Evolutionary conservation across 2,329 filamentous ascomycete genomes (phyloP).

Genomic region (Alternaria ethzedia): DNA sequence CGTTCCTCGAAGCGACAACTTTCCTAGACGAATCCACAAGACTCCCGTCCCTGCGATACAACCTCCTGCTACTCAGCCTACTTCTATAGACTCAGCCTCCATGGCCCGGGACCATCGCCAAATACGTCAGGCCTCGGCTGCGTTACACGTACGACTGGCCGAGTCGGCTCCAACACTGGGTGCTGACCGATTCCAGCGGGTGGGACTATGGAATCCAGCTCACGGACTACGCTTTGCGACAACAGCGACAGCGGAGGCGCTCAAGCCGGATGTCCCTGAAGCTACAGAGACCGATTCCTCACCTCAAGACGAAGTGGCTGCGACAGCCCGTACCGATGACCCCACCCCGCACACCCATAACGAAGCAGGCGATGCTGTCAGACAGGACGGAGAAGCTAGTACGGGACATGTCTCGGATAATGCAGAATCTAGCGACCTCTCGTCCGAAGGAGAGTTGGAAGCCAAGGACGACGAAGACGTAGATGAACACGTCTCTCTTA

Average conservation of each 20-base stretch:
- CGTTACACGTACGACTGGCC: conserved; percentile 1
- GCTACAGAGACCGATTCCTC: background rate
- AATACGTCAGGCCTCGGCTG: background rate
- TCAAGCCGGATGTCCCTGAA: background rate
- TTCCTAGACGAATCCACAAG: background rate
- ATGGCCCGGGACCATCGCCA: background rate
- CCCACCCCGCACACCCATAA: background rate
- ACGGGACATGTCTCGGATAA: background rate
- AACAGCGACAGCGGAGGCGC: background rate
- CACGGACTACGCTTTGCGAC: conserved; percentile 17
- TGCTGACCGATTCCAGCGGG: background rate
- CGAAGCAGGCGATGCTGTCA: background rate
- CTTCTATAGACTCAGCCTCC: background rate
- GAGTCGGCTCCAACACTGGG: background rate
- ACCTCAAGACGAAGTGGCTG: background rate
- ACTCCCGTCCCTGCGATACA: background rate
- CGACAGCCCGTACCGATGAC: background rate
- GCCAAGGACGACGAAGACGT: conserved; percentile 10
- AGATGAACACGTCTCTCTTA: conserved; percentile 31
- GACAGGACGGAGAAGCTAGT: background rate
- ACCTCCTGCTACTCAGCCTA: background rate
- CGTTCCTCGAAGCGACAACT: conserved; percentile 14
- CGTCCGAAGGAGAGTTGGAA: background rate
- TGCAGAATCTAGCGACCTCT: background rate
- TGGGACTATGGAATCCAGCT: conserved; percentile 9